Percentiles rank a stretch among this genome's conserved stretches.
Evolutionary conservation across 148 eudicot species (phyloP).

Genomic region (Rhododendron ovatum): DNA sequence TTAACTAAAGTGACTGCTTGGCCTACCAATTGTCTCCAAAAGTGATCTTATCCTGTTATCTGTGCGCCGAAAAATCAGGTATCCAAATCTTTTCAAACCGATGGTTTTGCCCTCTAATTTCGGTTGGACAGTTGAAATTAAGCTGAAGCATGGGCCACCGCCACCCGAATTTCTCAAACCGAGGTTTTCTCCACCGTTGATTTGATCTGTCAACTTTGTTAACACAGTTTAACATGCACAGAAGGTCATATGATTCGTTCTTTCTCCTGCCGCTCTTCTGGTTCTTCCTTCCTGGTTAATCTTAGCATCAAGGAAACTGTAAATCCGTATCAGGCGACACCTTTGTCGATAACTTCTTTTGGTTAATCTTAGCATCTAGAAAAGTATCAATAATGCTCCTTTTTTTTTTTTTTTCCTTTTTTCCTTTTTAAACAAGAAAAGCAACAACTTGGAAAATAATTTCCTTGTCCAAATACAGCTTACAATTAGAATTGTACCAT

Average conservation of each 20-base stretch:
- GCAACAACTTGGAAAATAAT: neutral
- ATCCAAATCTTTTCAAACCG: neutral
- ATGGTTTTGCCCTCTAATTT: neutral
- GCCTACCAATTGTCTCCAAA: neutral
- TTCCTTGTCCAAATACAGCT: neutral
- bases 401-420: neutral
- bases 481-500: neutral
- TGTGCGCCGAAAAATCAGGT: neutral
- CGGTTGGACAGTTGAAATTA: neutral
- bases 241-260: neutral
- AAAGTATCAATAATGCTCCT: neutral
- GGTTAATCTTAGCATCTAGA: neutral
- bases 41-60: neutral
- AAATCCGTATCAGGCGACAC: neutral
- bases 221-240: neutral
- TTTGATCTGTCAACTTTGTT: neutral
- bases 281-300: neutral
- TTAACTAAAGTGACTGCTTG: neutral
- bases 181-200: neutral
- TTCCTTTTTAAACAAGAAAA: neutral
- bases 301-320: neutral
- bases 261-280: too few relatives aligned
- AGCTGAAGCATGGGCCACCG: too few relatives aligned
- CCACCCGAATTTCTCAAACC: neutral
- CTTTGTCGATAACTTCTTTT: neutral